A percentile compares a stretch with the other conserved stretches of the same genome.
These are phyloP conservation scores for Cyclocybe aegerita DNA, from an alignment of 768 basidiomycete genomes.

Conservation along the genomic window DNA sequence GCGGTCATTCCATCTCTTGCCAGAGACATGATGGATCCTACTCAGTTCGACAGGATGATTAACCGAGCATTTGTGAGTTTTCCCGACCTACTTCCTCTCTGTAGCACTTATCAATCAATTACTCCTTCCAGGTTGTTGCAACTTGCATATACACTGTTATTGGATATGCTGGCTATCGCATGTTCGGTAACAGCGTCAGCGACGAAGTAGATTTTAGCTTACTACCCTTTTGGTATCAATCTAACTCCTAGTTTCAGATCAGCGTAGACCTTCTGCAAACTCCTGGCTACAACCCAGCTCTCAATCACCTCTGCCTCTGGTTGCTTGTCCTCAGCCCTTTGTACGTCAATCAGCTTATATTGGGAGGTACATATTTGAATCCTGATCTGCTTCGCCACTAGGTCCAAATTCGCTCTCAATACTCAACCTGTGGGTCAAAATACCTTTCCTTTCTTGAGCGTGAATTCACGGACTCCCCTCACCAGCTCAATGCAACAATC, in stretches of 20 bases:
- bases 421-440: slow-evolving; percentile 66
- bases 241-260: slow-evolving; percentile 47
- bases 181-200: slow-evolving; percentile 82
- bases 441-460: neutral
- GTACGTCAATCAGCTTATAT: slow-evolving; percentile 37
- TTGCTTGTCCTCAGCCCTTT: slow-evolving; percentile 79
- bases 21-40: slow-evolving; percentile 85
- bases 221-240: neutral
- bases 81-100: neutral
- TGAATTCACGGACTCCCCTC: neutral
- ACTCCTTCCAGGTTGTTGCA: slow-evolving; percentile 48
- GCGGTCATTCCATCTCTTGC: slow-evolving; percentile 89
- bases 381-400: slow-evolving; percentile 26
- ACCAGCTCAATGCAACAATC: slow-evolving; percentile 76
- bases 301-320: slow-evolving; percentile 82
- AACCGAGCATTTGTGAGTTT: slow-evolving; percentile 79
- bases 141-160: slow-evolving; percentile 66
- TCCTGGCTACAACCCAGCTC: slow-evolving; percentile 63
- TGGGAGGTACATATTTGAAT: neutral
- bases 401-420: slow-evolving; percentile 86
- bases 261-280: slow-evolving; percentile 78
- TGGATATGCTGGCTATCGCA: slow-evolving; percentile 82
- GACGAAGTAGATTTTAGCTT: slow-evolving; percentile 62
- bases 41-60: slow-evolving; percentile 78
- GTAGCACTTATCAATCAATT: neutral